Conservation (phyloP, 2,329 filamentous ascomycete genomes). For the Talaromyces sp. region DNA sequence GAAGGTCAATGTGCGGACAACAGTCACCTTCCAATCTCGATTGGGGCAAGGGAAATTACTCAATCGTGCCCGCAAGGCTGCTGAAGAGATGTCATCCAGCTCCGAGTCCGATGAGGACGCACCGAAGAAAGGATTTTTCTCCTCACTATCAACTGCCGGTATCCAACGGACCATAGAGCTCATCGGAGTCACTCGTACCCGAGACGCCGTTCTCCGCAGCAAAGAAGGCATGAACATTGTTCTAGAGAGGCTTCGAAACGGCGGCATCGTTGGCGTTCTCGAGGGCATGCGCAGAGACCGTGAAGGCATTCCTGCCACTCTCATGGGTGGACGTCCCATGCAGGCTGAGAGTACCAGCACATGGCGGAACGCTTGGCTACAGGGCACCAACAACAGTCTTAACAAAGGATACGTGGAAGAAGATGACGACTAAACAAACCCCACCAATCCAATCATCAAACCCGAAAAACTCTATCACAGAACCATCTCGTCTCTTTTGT, state of each 20-base stretch:
- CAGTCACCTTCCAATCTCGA: constrained; percentile 58
- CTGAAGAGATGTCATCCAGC: constrained; percentile 28
- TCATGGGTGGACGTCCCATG: constrained; percentile 27
- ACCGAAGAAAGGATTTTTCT: constrained; percentile 54
- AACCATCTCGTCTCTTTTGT: constrained; percentile 10
- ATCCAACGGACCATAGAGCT: constrained; percentile 61
- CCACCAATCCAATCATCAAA: not conserved
- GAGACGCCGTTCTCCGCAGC: constrained; percentile 58
- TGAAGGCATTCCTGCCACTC: constrained; percentile 29
- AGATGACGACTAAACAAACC: constrained; percentile 22
- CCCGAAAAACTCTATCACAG: not conserved
- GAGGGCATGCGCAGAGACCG: constrained; percentile 65
- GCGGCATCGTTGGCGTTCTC: constrained; percentile 64
- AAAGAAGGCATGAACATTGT: constrained; percentile 65
- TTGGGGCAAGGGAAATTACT: constrained; percentile 55
- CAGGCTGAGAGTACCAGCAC: constrained; percentile 32
- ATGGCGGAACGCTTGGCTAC: constrained; percentile 30
- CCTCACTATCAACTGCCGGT: constrained; percentile 55
- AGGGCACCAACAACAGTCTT: constrained; percentile 24
- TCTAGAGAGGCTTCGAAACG: constrained; percentile 58
- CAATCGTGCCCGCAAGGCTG: constrained; percentile 29
- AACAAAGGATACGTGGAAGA: constrained; percentile 22
- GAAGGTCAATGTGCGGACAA: constrained; percentile 54
- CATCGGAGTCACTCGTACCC: constrained; percentile 57
- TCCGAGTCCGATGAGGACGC: constrained; percentile 47